Evolutionary conservation across 2,329 filamentous ascomycete genomes (phyloP).

Genomic region (Claviceps arundinis): DNA sequence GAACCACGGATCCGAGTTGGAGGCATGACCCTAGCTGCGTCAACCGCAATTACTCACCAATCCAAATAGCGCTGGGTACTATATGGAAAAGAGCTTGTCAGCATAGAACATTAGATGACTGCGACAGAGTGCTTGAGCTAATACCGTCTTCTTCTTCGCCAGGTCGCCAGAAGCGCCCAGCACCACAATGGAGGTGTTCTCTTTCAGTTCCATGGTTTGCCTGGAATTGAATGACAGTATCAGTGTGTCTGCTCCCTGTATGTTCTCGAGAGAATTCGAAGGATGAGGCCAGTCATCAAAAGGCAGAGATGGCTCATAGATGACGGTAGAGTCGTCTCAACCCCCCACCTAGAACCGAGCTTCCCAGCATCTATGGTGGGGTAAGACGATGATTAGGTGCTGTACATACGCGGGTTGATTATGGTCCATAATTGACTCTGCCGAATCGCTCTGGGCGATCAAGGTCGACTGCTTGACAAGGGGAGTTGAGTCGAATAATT

Average conservation of each 20-base stretch:
- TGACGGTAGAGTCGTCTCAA: background rate
- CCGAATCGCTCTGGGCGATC: conserved; percentile 6
- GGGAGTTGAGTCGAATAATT: background rate
- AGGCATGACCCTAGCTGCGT: background rate
- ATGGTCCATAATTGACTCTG: conserved; percentile 8
- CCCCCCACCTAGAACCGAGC: conserved; percentile 5
- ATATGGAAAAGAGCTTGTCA: conserved; percentile 10
- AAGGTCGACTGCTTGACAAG: background rate
- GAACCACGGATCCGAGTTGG: background rate
- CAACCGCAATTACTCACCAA: conserved; percentile 50
- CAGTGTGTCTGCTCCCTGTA: conserved; percentile 1
- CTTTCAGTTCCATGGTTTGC: conserved; percentile 89
- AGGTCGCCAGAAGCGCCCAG: conserved; percentile 94
- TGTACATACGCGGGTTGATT: conserved; percentile 7
- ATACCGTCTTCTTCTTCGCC: conserved; percentile 98
- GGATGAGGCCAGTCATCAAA: background rate
- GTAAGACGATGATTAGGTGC: conserved; percentile 1
- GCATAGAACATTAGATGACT: conserved; percentile 4
- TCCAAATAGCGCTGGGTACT: conserved; percentile 96
- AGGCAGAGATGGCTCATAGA: background rate
- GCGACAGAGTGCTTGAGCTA: conserved; percentile 14
- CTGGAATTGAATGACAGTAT: conserved; percentile 6
- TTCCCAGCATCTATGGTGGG: conserved; percentile 6
- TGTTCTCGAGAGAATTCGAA: background rate
- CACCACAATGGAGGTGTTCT: conserved; percentile 94